Percentiles rank a stretch among this genome's conserved stretches.
These are phyloP conservation scores for Boletellus ananiceps DNA, from an alignment of 768 basidiomycete genomes.

Conservation along the genomic window DNA sequence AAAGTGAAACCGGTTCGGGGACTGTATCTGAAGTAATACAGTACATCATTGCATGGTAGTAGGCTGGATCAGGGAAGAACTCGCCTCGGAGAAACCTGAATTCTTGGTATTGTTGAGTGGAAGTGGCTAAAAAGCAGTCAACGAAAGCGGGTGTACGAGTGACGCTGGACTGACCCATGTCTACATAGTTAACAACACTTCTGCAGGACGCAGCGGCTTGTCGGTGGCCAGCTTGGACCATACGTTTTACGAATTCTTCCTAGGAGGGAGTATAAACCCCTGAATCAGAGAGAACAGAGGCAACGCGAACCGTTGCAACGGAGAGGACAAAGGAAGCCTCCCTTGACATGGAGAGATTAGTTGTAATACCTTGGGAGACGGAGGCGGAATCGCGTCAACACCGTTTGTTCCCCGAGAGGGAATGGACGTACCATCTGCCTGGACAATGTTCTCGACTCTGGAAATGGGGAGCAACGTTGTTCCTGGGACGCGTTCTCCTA, in stretches of 20 bases:
- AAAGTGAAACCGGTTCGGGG: slow-evolving; percentile 54
- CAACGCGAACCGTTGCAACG: slow-evolving; percentile 59
- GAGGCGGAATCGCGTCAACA: slow-evolving; percentile 15
- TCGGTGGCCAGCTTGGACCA: slow-evolving; percentile 64
- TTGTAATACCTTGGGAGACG: slow-evolving; percentile 46
- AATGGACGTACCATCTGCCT: slow-evolving; percentile 61
- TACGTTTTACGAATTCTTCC: slow-evolving; percentile 84
- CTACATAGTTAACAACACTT: slow-evolving; percentile 58
- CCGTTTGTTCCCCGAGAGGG: slow-evolving; percentile 5
- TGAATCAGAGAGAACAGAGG: slow-evolving; percentile 3
- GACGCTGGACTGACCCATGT: slow-evolving; percentile 57
- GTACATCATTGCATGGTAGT: slow-evolving; percentile 1
- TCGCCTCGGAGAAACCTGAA: slow-evolving; percentile 70
- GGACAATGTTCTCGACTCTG: slow-evolving; percentile 71
- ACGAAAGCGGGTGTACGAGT: not conserved
- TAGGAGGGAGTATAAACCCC: slow-evolving; percentile 29
- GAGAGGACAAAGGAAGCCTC: slow-evolving; percentile 73
- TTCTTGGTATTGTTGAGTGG: slow-evolving; percentile 59
- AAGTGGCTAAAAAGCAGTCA: slow-evolving; percentile 41
- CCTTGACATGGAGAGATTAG: slow-evolving; percentile 64
- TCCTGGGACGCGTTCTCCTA: slow-evolving; percentile 51
- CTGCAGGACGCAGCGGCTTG: slow-evolving; percentile 59
- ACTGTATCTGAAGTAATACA: slow-evolving; percentile 50
- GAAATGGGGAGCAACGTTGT: slow-evolving; percentile 62
- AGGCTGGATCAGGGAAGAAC: not conserved